Percentiles rank a stretch among this genome's conserved stretches.
phyloP scores from a whole-genome alignment of 495 filamentous ascomycete genomes.

The Glarea lozoyensis region DNA sequence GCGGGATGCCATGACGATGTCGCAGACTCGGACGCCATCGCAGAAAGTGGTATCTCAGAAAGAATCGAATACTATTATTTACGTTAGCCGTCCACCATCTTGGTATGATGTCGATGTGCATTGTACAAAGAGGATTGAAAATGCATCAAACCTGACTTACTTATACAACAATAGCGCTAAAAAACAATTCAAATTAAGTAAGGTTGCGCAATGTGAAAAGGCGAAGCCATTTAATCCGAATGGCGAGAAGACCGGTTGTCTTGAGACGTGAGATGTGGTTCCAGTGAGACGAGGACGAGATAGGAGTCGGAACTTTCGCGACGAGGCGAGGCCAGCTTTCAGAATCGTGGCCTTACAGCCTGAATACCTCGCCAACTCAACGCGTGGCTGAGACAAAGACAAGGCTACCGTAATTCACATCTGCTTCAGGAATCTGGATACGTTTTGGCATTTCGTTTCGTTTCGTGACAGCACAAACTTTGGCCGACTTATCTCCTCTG shows the following conservation, averaged over 20 bases:
- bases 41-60: slow-evolving; percentile 5
- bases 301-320: not conserved
- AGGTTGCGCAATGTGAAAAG: not conserved
- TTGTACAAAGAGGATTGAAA: too few relatives aligned
- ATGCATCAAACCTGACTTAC: too few relatives aligned
- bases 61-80: slow-evolving; percentile 17
- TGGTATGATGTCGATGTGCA: too few relatives aligned
- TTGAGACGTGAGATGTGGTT: too few relatives aligned
- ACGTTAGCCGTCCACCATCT: too few relatives aligned
- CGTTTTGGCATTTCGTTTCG: too few relatives aligned
- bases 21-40: slow-evolving; percentile 16
- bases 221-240: slow-evolving; percentile 8
- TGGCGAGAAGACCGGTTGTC: too few relatives aligned
- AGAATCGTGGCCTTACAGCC: not conserved
- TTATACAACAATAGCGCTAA: slow-evolving; percentile 20
- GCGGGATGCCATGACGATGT: slow-evolving; percentile 46
- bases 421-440: too few relatives aligned
- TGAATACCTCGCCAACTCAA: slow-evolving; percentile 1
- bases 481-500: not conserved
- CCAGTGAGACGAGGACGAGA: not conserved
- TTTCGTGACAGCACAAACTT: not conserved
- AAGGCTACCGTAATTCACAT: slow-evolving; percentile 7
- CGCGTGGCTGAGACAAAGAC: slow-evolving; percentile 17
- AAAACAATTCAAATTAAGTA: slow-evolving; percentile 10
- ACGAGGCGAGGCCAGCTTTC: not conserved